A percentile compares a stretch with the other conserved stretches of the same genome.
phyloP scores from a whole-genome alignment of 2,329 filamentous ascomycete genomes.

The Penicillium sp. region DNA sequence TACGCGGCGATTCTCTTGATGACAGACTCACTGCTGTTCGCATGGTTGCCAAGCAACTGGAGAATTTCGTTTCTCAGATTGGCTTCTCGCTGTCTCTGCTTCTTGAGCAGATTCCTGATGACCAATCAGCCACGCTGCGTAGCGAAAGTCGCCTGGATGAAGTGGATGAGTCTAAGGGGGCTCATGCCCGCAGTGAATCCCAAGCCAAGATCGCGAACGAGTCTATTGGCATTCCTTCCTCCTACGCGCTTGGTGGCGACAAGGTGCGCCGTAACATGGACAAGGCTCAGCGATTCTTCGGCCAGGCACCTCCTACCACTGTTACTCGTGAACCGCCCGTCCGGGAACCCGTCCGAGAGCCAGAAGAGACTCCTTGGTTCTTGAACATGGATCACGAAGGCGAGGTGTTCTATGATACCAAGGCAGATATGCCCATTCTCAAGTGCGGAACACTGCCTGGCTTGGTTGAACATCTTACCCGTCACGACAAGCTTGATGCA shows the following conservation, averaged over 20 bases:
- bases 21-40: slow-evolving; percentile 82
- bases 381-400: slow-evolving; percentile 84
- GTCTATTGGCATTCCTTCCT: slow-evolving; percentile 54
- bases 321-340: slow-evolving; percentile 45
- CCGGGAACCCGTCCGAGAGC: slow-evolving; percentile 54
- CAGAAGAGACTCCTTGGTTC: slow-evolving; percentile 83
- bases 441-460: slow-evolving; percentile 89
- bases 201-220: slow-evolving; percentile 45
- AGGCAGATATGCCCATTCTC: slow-evolving; percentile 74
- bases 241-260: slow-evolving; percentile 47
- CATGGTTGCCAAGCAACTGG: slow-evolving; percentile 76
- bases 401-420: slow-evolving; percentile 88
- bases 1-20: slow-evolving; percentile 88
- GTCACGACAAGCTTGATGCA: slow-evolving; percentile 93
- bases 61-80: slow-evolving; percentile 85
- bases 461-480: slow-evolving; percentile 90
- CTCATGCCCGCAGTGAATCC: slow-evolving; percentile 42
- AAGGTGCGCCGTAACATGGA: slow-evolving; percentile 54
- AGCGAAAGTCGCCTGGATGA: slow-evolving; percentile 41
- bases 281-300: slow-evolving; percentile 56
- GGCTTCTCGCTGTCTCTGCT: slow-evolving; percentile 86
- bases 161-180: slow-evolving; percentile 34
- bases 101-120: slow-evolving; percentile 73
- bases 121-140: slow-evolving; percentile 58
- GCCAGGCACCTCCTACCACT: slow-evolving; percentile 51